A percentile compares a stretch with the other conserved stretches of the same genome.
Evolutionary conservation across 306 rosid species (phyloP).

Genomic region (Citrullus colocynthis): DNA sequence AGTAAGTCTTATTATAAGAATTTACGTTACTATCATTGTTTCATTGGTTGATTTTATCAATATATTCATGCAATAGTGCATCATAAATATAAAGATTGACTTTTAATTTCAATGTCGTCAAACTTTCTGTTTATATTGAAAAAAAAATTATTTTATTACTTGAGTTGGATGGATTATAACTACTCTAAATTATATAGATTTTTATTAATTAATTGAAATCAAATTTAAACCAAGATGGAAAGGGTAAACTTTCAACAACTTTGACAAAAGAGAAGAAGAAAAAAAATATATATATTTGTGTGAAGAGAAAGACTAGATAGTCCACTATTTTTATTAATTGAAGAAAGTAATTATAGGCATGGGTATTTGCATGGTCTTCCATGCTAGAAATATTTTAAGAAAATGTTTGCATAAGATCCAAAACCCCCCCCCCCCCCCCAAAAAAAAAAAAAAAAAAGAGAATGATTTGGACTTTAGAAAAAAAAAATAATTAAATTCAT

Average conservation of each 20-base stretch:
- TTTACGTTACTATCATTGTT: background rate
- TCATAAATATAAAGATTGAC: background rate
- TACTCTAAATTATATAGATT: background rate
- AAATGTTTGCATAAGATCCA: too few species aligned
- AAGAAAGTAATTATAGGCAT: background rate
- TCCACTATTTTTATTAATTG: too few species aligned
- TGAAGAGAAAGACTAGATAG: background rate
- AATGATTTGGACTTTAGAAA: too few species aligned
- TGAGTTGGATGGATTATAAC: background rate
- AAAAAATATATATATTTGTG: too few species aligned
- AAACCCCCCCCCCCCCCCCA: too few species aligned
- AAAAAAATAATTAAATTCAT: too few species aligned
- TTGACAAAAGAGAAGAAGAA: too few species aligned
- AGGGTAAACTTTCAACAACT: background rate
- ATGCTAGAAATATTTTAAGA: background rate
- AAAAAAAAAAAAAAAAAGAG: too few species aligned
- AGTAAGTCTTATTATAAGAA: background rate
- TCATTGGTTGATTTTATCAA: background rate
- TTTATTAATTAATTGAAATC: background rate
- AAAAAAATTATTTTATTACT: background rate
- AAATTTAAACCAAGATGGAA: background rate
- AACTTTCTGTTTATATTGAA: background rate
- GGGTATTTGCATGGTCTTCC: background rate
- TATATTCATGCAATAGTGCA: background rate
- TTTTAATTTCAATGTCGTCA: background rate